Evolutionary conservation across 768 basidiomycete species (phyloP), one percentile per base, ranked within the genome.

Genomic region (Lactarius hengduanensis): DNA sequence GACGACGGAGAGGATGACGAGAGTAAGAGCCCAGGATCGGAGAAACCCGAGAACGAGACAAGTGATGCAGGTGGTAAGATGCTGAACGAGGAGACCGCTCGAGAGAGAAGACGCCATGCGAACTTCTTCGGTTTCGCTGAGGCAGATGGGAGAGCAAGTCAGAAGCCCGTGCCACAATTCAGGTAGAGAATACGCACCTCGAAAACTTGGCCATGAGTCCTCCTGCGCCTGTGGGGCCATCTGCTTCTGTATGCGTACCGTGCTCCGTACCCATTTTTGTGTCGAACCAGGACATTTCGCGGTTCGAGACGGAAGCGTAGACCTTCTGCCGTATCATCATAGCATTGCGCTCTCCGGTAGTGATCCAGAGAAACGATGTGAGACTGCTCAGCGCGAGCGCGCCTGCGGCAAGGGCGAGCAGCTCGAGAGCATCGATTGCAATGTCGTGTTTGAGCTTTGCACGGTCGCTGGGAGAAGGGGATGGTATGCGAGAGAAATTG

Each of bases 141-240:
- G 63, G 18, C 58, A 40, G 56, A 54, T 53, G 3, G 11, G 8
- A 45, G 20, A 6, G 56, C 54, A 5, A 71, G 61, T 61, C 69
- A 34, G 58, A 59, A 40, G 13, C 4, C 6, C 2, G 22, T 36
- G 3, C 28, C 8, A 7, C 0, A 16, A 16, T n/a, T 15, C 16
- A 20, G 55, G 47, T 41, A 53, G 41, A 18, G 26, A n/a, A 22
- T 15, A 73, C 75, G 53, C 64, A 92, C 94, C 87, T 86, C 40
- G 90, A 84, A 75, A 97, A 98, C 73, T 94, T 92, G 62, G 92
- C 89, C 94, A 96, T 96, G 54, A 97, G 80, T 26, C 94, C 95
- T 66, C 90, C 94, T 59, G 94, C 93, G 67, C 92, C 92, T 57
- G 88, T 78, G 45, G 85, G 82, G 30, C 83, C 83, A 50, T 82